Conservation (phyloP, 2,329 filamentous ascomycete species). For the Aspergillus sp. region DNA sequence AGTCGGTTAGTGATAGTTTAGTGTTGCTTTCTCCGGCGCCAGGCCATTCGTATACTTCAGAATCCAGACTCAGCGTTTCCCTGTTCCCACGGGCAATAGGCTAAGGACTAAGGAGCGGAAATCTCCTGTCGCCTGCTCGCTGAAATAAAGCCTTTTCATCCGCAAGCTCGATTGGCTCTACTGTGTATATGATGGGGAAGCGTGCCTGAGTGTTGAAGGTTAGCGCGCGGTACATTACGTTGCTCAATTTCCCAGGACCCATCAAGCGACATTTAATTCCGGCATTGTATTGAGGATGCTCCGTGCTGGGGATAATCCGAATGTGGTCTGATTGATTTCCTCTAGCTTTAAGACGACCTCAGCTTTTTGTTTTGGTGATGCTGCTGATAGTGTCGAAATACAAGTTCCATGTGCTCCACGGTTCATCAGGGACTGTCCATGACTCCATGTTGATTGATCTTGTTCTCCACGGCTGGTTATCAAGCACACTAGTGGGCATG, state of each 20-base stretch:
- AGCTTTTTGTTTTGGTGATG: not conserved
- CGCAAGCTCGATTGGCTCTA: not conserved
- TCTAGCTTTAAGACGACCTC: not conserved
- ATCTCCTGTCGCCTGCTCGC: not conserved
- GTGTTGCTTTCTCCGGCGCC: too few relatives aligned
- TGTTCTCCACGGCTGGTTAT: not conserved
- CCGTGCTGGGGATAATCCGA: not conserved
- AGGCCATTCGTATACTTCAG: too few relatives aligned
- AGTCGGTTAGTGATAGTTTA: not conserved
- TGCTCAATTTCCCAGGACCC: slow-evolving; percentile 6
- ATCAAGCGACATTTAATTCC: not conserved
- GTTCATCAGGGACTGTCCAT: too few relatives aligned
- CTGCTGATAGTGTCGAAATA: not conserved
- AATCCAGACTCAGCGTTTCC: not conserved
- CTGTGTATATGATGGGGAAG: not conserved
- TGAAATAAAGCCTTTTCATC: not conserved
- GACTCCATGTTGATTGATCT: not conserved
- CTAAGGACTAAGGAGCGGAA: not conserved
- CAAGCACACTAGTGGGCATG: not conserved
- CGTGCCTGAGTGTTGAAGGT: not conserved
- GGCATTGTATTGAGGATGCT: not conserved
- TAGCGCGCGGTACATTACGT: slow-evolving; percentile 5
- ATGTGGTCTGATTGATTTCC: not conserved
- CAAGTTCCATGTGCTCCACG: not conserved
- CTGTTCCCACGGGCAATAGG: not conserved